These are phyloP conservation scores for Saccharomycopsis javanensis DNA, from an alignment of 805 yeast species.

Conservation along the genomic window DNA sequence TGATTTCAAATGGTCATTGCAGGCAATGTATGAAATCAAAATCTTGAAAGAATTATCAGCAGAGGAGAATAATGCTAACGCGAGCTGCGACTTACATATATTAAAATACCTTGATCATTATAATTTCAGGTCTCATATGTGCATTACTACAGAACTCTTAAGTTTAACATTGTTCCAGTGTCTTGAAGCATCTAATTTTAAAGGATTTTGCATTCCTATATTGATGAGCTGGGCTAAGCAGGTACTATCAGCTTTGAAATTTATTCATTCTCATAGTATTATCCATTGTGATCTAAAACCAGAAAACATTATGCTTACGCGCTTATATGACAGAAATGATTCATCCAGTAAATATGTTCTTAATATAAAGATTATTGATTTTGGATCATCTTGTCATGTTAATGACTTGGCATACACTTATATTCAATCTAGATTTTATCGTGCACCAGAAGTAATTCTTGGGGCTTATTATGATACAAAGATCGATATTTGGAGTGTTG, in stretches of 20 bases:
- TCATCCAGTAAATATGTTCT: conserved; percentile 22
- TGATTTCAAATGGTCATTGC: conserved; percentile 62
- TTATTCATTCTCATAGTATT: conserved; percentile 44
- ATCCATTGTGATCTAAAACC: conserved; percentile 86
- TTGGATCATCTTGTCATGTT: conserved; percentile 58
- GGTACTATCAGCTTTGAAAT: conserved; percentile 48
- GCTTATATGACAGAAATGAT: conserved; percentile 26
- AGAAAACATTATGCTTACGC: conserved; percentile 59
- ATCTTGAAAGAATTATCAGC: conserved; percentile 41
- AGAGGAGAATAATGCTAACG: background rate
- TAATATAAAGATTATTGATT: conserved; percentile 63
- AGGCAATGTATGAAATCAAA: conserved; percentile 69
- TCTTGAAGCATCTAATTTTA: conserved; percentile 39
- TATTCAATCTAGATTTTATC: conserved; percentile 71
- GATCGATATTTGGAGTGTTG: conserved; percentile 89
- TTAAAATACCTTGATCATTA: conserved; percentile 58
- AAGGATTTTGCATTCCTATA: conserved; percentile 37
- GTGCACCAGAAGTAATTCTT: conserved; percentile 70
- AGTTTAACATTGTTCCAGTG: conserved; percentile 58
- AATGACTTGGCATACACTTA: conserved; percentile 69
- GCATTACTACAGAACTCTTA: conserved; percentile 67
- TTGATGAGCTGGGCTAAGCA: conserved; percentile 42
- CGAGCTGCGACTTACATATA: conserved; percentile 22
- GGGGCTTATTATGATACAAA: conserved; percentile 69
- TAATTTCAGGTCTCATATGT: conserved; percentile 72